Base-by-base conservation (phyloP, 257 asterid species). In the Solanum piurae region DNA sequence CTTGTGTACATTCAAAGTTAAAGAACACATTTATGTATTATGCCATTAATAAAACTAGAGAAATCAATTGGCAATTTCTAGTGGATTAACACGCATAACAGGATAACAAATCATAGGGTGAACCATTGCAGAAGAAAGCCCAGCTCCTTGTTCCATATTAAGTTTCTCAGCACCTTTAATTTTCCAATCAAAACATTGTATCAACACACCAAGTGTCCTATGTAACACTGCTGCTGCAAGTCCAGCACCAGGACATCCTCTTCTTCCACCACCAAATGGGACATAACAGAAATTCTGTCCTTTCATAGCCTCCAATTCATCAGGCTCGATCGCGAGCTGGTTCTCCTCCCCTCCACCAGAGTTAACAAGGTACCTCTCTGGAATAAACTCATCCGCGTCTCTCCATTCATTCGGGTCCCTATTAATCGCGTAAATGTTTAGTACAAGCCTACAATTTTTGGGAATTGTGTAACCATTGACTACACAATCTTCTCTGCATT, bases 141-240 rank as follows among this genome's bases (percentile, higher is more conserved):
- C 91, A 2, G 87, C 91, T 29, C 88, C 90, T 84, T 88, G 88
- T 80, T 88, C 91, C 91, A 88, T 90, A 42, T 87, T 64, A 38
- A 90, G 82, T 73, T 55, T 86, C 8, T 64, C 87, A 18, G 11
- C 85, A 25, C 85, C 92, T 73, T 86, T 27, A 38, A 83, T 7
- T 83, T 86, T 88, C 92, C 92, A 88, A 36, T 90, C 90, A 49
- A 90, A 90, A 74, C 92, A 88, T 44, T 90, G 91, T 37, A 90
- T 42, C 18, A 83, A 23, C 29, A 83, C 88, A 25, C 88, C 92
- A 21, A 90, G 84, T 5, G 89, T 87, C 27, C 75, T 36, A 31
- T 89, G 90, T 86, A 88, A 33, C 74, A 88, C 74, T 31, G 90
- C 69, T 75, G 83, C 66, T 8, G 88, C 85, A 29, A 88, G 85